Evolutionary conservation across 23 red algal species (phyloP), one percentile per base, ranked within the genome.

Genomic region (Gracilariopsis chorda): DNA sequence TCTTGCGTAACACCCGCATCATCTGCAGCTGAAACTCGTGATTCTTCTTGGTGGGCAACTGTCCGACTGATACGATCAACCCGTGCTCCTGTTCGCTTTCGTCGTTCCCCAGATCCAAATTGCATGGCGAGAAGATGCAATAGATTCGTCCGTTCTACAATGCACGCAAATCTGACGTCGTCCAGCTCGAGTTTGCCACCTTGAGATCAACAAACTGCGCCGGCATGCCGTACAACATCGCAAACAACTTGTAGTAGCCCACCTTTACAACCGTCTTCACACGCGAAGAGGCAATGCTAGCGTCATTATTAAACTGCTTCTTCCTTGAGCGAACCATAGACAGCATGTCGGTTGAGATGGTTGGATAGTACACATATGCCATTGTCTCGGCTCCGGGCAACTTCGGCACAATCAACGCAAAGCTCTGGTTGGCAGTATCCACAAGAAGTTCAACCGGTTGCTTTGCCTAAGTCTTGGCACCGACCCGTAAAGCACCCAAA

Each of bases 131-230:
- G 59, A 83, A 97, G 20, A 97, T 87, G 3, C 65, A 28, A 14
- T 29, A 6, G 9, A 89, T 40, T 33, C 17, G 0, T 33, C 16
- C 7, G 0, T 4, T n/a, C 90, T 84, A 97, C 28, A 94, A 4
- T 1, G n/a, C 21, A 7, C 40, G 16, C 82, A 98, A 80, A 58
- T 94, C 84, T 33, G 36, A 17, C 11, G 14, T 32, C 44, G 95
- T 98, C 95, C 95, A 98, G 23, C 73, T 75, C 28, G 95, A 98
- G 51, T 98, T 98, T 8, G 61, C 92, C 55, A 98, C 84, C 11
- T 71, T 86, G 0, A 94, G 64, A 34, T 95, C 92, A 0, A 88
- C 53, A 28, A 69, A 72, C 36, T 43, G 45, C 11, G 87, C 87
- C 10, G 87, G 56, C 2, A 85, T n/a, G 2, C 4, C 71, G 41